Evolutionary conservation across 202 grass and related monocot species (phyloP), one percentile per base, ranked within the genome.

Genomic region (Brachypodium distachyon): DNA sequence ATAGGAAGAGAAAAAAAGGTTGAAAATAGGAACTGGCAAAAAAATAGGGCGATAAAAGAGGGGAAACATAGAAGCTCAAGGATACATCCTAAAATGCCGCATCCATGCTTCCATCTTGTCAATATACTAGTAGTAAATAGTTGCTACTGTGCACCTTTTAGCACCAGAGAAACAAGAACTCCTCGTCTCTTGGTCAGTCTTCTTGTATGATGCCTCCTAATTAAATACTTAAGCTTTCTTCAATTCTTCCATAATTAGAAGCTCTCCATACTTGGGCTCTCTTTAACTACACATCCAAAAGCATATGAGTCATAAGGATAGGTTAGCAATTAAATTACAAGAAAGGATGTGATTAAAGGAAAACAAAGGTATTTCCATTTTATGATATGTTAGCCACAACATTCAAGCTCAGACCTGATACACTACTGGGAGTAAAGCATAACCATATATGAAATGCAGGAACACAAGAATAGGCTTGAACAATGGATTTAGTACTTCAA

Each of bases 21-120:
- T 28, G 54, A 77, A 54, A 41, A 58, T 57, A 81, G 46, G 52
- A 42, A 67, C 25, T 25, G 29, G 65, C 64, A 62, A 40, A 49
- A 51, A 22, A 60, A 58, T 10, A 57, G 52, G 47, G n/a, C 25
- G 17, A 84, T 69, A 77, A 21, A 75, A 44, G 72, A 47, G 53
- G 23, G 34, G 19, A 77, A 77, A 72, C 31, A 84, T 77, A 87
- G 85, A 82, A 90, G 89, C 84, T 79, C 69, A 72, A 73, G 90
- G 93, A 97, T 80, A 90, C 90, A 86, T 77, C 87, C 87, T 90
- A 97, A 93, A 97, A 97, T 86, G 84, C 87, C 17, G 87, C 90
- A 93, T 90, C 93, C 90, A 90, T 86, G 90, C 87, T 90, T 92
- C 82, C 74, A 77, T 74, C 58, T 82, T 83, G 73, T 89, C 72